Evolutionary conservation across 768 basidiomycete genomes (phyloP), one percentile per base, ranked within the genome.

Genomic region (Russula olivacea): DNA sequence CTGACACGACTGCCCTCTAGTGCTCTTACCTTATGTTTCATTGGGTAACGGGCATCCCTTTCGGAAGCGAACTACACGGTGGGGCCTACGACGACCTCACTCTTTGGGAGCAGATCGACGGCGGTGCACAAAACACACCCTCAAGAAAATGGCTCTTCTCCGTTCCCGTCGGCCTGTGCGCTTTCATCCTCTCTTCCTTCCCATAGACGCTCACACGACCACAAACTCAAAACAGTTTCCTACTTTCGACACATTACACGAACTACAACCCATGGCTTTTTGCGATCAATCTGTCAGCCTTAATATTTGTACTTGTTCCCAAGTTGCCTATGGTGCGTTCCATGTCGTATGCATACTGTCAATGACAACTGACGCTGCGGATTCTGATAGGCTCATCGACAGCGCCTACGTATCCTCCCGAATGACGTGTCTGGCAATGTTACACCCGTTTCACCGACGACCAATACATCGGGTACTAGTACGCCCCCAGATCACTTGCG

Each of bases 41-140:
- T 72, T 93, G 91, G 82, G 93, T 94, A 55, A 98, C 94, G 10
- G 96, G 96, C 58, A 93, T 96, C 48, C 96, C 96, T 9, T 98
- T 98, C 74, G 88, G 93, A 70, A 87, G 84, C 61, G 86, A 90
- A 64, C 77, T 88, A 49, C 89, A 92, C 69, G 88, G 87, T 12
- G 97, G 97, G 25, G 97, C 93, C 14, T 99, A 96, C 75, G 97
- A 98, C 73, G 93, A 98, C 69, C 82, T 98, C 53, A 98, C 97
- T 0, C 78, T 99, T 34, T 99, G 97, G 97, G 97, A 99, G 72
- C 97, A 99, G 80, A 99, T 99, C 55, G 97, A 99, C 74, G 89
- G 91, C 55, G 97, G 97, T 43, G 97, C 95, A 0, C 97, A 98
- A 71, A 97, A 98, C 75, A 99, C 97, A 6, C 97, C 97, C 0